These are phyloP conservation scores for Suhomyces sp. DNA, from an alignment of 805 yeast genomes.

Conservation along the genomic window DNA sequence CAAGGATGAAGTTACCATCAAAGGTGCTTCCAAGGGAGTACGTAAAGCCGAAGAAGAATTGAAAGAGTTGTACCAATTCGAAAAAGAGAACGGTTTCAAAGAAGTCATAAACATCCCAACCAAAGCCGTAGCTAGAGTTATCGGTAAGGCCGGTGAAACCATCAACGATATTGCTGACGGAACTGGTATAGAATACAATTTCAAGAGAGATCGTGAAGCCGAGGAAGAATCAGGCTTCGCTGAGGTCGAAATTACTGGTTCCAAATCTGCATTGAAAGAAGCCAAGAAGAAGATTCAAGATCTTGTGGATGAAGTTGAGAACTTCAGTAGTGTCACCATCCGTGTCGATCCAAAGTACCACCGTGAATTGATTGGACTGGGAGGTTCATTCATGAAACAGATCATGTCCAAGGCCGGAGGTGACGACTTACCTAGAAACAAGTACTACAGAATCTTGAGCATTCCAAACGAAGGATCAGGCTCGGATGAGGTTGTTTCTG, in stretches of 20 bases:
- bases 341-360: conserved; percentile 73
- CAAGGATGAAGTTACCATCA: conserved; percentile 63
- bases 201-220: conserved; percentile 39
- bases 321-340: conserved; percentile 54
- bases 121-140: conserved; percentile 75
- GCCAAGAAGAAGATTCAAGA: conserved; percentile 63
- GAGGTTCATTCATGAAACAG: conserved; percentile 69
- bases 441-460: conserved; percentile 55
- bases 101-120: conserved; percentile 64
- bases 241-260: conserved; percentile 72
- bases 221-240: conserved; percentile 51
- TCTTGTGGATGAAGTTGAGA: conserved; percentile 64
- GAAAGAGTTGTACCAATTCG: conserved; percentile 78
- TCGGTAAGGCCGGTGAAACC: conserved; percentile 85
- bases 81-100: conserved; percentile 77
- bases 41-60: conserved; percentile 80
- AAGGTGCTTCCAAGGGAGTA: conserved; percentile 91
- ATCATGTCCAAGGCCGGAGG: conserved; percentile 77
- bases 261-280: conserved; percentile 67
- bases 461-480: conserved; percentile 69
- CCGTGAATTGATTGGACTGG: conserved; percentile 72
- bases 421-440: conserved; percentile 42
- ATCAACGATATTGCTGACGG: conserved; percentile 77
- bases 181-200: conserved; percentile 56
- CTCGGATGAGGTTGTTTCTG: conserved; percentile 55